phyloP scores from a whole-genome alignment of 2,329 filamentous ascomycete species.

The Teratosphaeria zuluensis region DNA sequence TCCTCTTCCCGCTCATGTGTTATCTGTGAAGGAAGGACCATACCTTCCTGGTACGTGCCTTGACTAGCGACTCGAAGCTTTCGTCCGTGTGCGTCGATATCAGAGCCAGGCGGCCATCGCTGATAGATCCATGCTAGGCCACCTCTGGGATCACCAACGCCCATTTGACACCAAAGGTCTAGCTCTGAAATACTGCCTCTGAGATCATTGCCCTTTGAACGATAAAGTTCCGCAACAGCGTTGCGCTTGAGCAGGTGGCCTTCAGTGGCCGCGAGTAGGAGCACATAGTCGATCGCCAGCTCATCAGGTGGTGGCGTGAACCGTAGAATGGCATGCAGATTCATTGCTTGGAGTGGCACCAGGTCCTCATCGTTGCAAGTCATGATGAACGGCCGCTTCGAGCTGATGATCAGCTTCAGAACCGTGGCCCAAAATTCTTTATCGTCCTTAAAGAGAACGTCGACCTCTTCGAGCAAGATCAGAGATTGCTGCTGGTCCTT shows the following conservation, averaged over 20 bases:
- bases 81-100: constrained; percentile 57
- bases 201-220: constrained; percentile 60
- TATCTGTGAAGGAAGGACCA: constrained; percentile 56
- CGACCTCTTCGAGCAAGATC: constrained; percentile 88
- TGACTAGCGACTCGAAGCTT: constrained; percentile 70
- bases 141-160: constrained; percentile 76
- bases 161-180: constrained; percentile 96
- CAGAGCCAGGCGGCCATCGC: constrained; percentile 62
- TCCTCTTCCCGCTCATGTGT: constrained; percentile 51
- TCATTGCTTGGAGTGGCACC: constrained; percentile 64
- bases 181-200: constrained; percentile 74
- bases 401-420: constrained; percentile 65
- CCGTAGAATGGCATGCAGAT: constrained; percentile 75
- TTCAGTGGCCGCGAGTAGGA: constrained; percentile 77
- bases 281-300: constrained; percentile 66
- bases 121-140: constrained; percentile 85
- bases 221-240: constrained; percentile 61
- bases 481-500: constrained; percentile 76
- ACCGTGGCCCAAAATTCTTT: constrained; percentile 89
- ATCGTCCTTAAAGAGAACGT: constrained; percentile 89
- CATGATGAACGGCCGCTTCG: constrained; percentile 85
- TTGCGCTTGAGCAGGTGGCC: constrained; percentile 66
- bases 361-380: constrained; percentile 88
- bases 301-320: constrained; percentile 57
- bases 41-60: constrained; percentile 64